Evolutionary conservation across 192 early-diverging fungal genomes (phyloP), one percentile per base, ranked within the genome.

Genomic region (Dissophora ornata): DNA sequence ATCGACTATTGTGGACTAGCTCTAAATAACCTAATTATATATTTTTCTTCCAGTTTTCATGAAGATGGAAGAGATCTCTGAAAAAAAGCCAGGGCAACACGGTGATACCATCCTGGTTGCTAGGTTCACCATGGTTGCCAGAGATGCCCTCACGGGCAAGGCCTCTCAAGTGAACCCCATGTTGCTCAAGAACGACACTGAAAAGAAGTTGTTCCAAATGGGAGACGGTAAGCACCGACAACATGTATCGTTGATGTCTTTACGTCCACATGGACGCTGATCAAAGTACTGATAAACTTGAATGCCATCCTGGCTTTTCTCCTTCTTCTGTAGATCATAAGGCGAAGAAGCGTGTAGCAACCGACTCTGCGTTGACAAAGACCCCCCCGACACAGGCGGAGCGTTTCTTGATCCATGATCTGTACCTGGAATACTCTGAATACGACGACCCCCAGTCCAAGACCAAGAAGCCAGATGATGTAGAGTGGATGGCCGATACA

Each of bases 111-210:
- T 94, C 57, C 80, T 96, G 19, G 80, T 85, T 13, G 93, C 95
- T 19, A 87, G 91, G 62, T 95, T 97, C 66, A 94, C 92, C 6
- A 97, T 96, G 95, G 96, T 93, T 30, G 90, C 91, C 3, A 80
- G 89, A 29, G 89, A 95, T 74, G 83, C 92, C 8, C 58, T 80
- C 29, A 94, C 92, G 1, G 83, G 83, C 33, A 91, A 90, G 62
- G 77, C 92, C 3, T 85, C 83, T 11, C 83, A 87, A 45, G 86
- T 96, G 16, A 92, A 92, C 58, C 90, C 90, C 26, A 77, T 97
- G 44, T 65, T 79, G 11, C 71, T 95, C 33, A 87, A 91, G 24
- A 90, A 89, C n/a, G 91, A 92, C 15, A 75, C 88, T 59, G 91
- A 97, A 74, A 83, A 90, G 41, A 79, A 83, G 4, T 78, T 97